Evolutionary conservation across 2,329 filamentous ascomycete genomes (phyloP).

Genomic region (Ophiocordyceps camponoti-saundersi): DNA sequence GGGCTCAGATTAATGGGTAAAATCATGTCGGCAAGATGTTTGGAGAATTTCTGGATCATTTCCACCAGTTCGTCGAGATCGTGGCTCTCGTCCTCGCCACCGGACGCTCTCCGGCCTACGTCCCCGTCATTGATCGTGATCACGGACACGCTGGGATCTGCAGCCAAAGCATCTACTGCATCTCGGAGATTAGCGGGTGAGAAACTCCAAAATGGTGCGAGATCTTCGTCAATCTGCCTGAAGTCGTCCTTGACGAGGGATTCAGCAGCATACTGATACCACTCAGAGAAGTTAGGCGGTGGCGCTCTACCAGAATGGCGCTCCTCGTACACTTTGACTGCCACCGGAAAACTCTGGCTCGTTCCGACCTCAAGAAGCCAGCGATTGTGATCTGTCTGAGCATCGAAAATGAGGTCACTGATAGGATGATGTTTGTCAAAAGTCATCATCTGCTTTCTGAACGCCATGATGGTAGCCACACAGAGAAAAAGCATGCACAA

Average conservation of each 20-base stretch:
- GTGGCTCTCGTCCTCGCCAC: slow-evolving; percentile 13
- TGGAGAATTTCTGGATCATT: slow-evolving; percentile 56
- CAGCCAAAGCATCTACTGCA: slow-evolving; percentile 25
- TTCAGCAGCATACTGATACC: slow-evolving; percentile 63
- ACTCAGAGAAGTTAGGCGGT: slow-evolving; percentile 68
- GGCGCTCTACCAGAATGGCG: slow-evolving; percentile 48
- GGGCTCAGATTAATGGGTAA: slow-evolving; percentile 61
- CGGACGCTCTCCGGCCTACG: slow-evolving; percentile 23
- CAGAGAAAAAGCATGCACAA: slow-evolving; percentile 20
- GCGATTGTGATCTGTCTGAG: slow-evolving; percentile 26
- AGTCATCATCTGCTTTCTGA: slow-evolving; percentile 11
- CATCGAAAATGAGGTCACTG: slow-evolving; percentile 29
- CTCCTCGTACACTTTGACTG: slow-evolving; percentile 30
- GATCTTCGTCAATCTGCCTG: slow-evolving; percentile 57
- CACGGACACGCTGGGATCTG: slow-evolving; percentile 25
- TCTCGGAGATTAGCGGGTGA: slow-evolving; percentile 50
- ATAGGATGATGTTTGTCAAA: slow-evolving; percentile 25
- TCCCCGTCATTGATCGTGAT: slow-evolving; percentile 48
- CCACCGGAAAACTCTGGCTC: slow-evolving; percentile 28
- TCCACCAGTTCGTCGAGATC: slow-evolving; percentile 30
- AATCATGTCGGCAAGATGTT: slow-evolving; percentile 67
- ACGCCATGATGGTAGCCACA: slow-evolving; percentile 18
- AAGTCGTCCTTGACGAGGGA: slow-evolving; percentile 67
- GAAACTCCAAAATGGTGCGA: slow-evolving; percentile 65
- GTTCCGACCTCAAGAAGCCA: slow-evolving; percentile 30